Conservation (phyloP, 352 stramenopile species). For the Elongisporangium prolatum region DNA sequence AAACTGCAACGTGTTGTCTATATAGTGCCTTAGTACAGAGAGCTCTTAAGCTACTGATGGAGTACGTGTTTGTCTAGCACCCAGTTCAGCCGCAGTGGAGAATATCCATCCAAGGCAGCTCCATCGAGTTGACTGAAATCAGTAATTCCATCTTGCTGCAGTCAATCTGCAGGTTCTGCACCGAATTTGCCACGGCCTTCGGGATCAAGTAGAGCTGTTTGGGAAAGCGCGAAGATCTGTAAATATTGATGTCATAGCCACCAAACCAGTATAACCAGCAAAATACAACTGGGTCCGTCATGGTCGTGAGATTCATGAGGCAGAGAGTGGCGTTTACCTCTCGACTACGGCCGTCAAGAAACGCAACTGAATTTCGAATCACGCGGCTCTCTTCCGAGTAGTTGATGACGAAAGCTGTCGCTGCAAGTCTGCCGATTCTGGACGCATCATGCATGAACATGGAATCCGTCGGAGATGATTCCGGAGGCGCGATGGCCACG, state of each 20-base stretch:
- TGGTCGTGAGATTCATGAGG: neutral
- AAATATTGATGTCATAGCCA: neutral
- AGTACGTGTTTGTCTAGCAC: no score
- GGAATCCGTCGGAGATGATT: neutral
- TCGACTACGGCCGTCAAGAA: neutral
- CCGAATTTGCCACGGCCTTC: neutral
- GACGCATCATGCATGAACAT: neutral
- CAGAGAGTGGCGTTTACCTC: neutral
- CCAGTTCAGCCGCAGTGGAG: neutral
- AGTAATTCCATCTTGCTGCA: neutral
- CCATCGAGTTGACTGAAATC: neutral
- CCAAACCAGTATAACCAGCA: neutral
- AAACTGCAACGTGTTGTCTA: no score
- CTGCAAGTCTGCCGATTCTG: neutral
- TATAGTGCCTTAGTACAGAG: no score
- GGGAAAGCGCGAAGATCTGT: neutral
- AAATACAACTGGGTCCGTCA: neutral
- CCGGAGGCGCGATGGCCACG: no score
- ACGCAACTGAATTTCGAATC: neutral
- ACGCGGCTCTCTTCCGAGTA: neutral
- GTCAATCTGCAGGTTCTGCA: neutral
- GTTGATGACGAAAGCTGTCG: neutral
- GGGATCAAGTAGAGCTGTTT: neutral
- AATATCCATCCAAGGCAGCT: neutral
- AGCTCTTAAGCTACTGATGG: no score